Evolutionary conservation across 2,329 filamentous ascomycete genomes (phyloP), one percentile per base, ranked within the genome.

Genomic region (Pseudohalonectria lignicola): DNA sequence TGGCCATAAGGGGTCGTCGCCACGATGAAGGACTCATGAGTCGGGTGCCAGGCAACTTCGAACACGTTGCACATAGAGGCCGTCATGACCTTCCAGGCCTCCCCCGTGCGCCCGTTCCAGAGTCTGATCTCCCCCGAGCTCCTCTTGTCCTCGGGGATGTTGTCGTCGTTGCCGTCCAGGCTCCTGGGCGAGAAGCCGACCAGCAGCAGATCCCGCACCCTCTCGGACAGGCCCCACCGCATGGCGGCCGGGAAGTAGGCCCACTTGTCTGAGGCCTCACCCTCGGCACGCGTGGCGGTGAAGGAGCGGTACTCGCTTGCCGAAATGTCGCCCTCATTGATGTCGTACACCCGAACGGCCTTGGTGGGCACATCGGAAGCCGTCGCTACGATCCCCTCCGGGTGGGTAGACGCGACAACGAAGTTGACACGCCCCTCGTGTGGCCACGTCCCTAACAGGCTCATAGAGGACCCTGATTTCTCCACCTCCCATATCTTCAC

Each of bases 141-240:
- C n/a, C 49, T 49, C 46, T 72, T 70, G 17, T 76, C 70, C 29
- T 69, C 66, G 0, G 76, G 76, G 17, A 81, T 78, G 26, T 74
- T 69, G 2, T 56, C 53, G 20, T 80, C 75, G 16, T 77, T 66
- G 0, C 59, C 59, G 0, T 54, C 65, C 2, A 66, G 53, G 41
- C 69, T 69, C 13, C 76, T 63, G 2, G 76, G 76, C 5, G 76
- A 80, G 51, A 78, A 80, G 8, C 76, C 76, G 2, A 79, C 71
- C 0, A 77, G 57, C 0, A 81, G 60, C 6, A 79, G 55, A 44
- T 77, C 67, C 2, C 57, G 56, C 2, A 69, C 66, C 1, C 46
- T 52, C 0, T 52, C 43, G 2, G 63, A 57, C 2, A 61, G 50
- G 0, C 75, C 76, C 76, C 76, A 81, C 49, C 74, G 72, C 51